Base-by-base conservation (phyloP, 495 filamentous ascomycete genomes). In the Podospora australis region DNA sequence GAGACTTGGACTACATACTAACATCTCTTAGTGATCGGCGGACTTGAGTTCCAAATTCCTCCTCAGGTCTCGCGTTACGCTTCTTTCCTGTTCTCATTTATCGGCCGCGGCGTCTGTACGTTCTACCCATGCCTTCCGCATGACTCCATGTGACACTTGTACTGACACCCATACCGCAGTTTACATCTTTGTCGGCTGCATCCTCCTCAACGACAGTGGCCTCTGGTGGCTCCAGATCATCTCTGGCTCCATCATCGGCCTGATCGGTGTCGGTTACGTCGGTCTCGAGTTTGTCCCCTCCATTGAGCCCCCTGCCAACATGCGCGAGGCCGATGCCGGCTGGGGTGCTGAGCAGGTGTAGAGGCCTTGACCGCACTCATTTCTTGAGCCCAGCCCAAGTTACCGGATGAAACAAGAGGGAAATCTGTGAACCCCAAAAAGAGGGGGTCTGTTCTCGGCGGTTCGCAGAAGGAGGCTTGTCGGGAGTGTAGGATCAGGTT, bases 231-330 rank as follows among this genome's bases (percentile, higher is more conserved):
- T n/a, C n/a, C 71, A 76, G 36, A 70, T 72, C 56, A 79, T 90
- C 46, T 78, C 83, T 45, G 88, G 84, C 41, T 75, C 79, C 21
- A 70, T 90, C 57, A 71, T 96, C 49, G 88, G 81, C 30, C 50
- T 91, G 39, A 75, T 86, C 48, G 91, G 91, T 45, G 57, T 94
- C 32, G 83, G 65, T 29, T 98, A 96, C 68, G 70, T 80, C 41
- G 86, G 78, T 16, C 79, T 97, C 54, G 90, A 97, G 71, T 99
- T 88, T 69, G 83, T 96, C 48, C 92, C 94, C 0, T 90, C 83
- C 30, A 95, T 99, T 62, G 92, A 99, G 75, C 91, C 94, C 17
- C 94, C 94, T 16, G 83, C 88, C 57, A 99, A 95, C 72, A 99
- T 99, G 94, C 81, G 92, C 66, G 90, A 95, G 67, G 73, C 71